phyloP scores from a whole-genome alignment of 148 eudicot genomes.

The Heliamphora exappendiculata region DNA sequence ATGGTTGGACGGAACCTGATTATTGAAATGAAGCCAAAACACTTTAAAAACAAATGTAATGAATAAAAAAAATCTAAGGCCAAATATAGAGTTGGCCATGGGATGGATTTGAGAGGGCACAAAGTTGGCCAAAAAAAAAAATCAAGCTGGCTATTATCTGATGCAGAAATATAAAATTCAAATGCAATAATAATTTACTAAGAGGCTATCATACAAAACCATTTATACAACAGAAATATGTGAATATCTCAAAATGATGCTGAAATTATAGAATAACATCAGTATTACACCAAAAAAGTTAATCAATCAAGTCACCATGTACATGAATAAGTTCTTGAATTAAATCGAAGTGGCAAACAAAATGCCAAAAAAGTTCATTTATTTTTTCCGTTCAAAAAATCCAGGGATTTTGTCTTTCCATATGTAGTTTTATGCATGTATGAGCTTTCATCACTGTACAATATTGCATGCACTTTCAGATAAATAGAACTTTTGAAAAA shows the following conservation, averaged over 20 bases:
- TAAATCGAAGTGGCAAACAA: neutral
- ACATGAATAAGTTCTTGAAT: neutral
- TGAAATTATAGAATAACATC: neutral
- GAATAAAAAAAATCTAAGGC: neutral
- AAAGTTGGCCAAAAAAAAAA: neutral
- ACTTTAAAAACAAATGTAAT: neutral
- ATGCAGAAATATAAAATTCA: neutral
- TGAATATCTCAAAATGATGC: neutral
- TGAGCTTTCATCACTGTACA: neutral
- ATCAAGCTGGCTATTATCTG: neutral
- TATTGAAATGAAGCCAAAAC: constrained; percentile 1
- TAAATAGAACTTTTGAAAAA: neutral
- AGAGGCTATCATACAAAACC: neutral
- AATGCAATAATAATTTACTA: neutral
- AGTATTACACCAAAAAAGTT: neutral
- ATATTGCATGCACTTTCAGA: neutral
- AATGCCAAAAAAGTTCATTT: neutral
- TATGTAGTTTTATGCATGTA: neutral
- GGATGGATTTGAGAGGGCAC: too few species aligned
- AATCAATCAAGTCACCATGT: neutral
- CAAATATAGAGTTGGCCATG: neutral
- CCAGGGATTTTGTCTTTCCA: neutral
- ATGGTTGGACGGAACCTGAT: neutral
- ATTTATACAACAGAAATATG: neutral
- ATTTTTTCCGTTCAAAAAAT: neutral